These are phyloP conservation scores for Entomophthora muscae DNA, from an alignment of 371 early-diverging fungal genomes.

Conservation along the genomic window DNA sequence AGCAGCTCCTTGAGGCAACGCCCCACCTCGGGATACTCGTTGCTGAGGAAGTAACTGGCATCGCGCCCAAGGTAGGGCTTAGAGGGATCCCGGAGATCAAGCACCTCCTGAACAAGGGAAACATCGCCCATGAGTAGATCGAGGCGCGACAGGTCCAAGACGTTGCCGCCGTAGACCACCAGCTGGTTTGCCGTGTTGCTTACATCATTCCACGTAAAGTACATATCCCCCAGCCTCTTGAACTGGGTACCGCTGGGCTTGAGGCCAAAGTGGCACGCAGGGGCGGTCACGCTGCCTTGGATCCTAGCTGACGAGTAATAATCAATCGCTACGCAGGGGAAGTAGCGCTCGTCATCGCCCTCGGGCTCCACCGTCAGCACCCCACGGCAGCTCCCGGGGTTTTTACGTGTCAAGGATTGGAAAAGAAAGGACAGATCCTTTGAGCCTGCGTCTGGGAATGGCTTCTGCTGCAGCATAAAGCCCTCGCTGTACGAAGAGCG, in stretches of 20 bases:
- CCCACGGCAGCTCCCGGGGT: slow-evolving; percentile 27
- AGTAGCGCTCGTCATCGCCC: slow-evolving; percentile 31
- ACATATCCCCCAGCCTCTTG: slow-evolving; percentile 32
- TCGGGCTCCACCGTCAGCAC: slow-evolving; percentile 13
- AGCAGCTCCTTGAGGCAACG: slow-evolving; percentile 15
- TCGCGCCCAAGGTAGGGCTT: slow-evolving; percentile 17
- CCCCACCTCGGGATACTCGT: slow-evolving; percentile 12
- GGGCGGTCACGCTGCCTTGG: slow-evolving; percentile 22
- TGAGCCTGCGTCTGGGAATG: slow-evolving; percentile 42
- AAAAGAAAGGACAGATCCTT: slow-evolving; percentile 59
- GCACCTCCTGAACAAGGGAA: no score
- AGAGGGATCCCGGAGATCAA: slow-evolving; percentile 16
- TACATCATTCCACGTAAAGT: slow-evolving; percentile 55
- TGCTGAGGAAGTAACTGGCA: slow-evolving; percentile 14
- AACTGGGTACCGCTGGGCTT: slow-evolving; percentile 21
- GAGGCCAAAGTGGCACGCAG: slow-evolving; percentile 43
- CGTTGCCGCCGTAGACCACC: slow-evolving; percentile 59
- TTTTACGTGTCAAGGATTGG: slow-evolving; percentile 42
- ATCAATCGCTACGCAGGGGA: slow-evolving; percentile 47
- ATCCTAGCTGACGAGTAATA: slow-evolving; percentile 24
- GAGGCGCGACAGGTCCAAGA: slow-evolving; percentile 31
- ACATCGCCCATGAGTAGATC: background rate
- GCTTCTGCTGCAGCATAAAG: slow-evolving; percentile 11
- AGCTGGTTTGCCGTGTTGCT: slow-evolving; percentile 20
- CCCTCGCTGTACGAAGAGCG: background rate